Percentiles rank a stretch among this genome's conserved stretches.
Conservation (phyloP, 208 protist species). For the Trichomonas tenax region DNA sequence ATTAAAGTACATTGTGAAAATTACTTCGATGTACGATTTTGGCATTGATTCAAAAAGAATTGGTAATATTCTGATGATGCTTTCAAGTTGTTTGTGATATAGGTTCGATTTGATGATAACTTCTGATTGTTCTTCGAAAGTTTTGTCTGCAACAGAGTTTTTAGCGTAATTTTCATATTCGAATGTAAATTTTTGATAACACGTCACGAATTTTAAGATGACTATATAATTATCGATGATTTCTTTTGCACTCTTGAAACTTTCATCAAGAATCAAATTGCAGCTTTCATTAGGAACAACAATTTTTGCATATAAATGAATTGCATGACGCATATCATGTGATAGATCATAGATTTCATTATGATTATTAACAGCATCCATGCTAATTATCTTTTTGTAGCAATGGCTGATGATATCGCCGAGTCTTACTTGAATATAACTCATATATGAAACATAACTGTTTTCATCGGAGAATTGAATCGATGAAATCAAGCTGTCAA, state of each 20-base stretch:
- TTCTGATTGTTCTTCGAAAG: not conserved
- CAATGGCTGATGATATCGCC: not conserved
- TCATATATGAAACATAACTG: not conserved
- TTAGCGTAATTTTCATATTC: not conserved
- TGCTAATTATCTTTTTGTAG: not conserved
- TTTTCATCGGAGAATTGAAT: not conserved
- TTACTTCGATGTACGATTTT: not conserved
- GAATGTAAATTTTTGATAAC: not conserved
- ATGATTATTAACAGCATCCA: not conserved
- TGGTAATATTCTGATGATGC: not conserved
- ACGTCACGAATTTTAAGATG: not conserved
- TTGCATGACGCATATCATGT: not conserved
- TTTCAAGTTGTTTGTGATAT: not conserved
- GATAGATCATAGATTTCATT: not conserved
- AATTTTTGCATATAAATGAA: not conserved
- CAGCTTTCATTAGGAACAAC: not conserved
- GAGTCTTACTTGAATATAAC: not conserved
- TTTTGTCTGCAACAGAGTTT: not conserved
- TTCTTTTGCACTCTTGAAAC: not conserved
- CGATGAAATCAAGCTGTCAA: not conserved
- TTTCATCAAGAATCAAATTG: not conserved
- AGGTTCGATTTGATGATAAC: not conserved
- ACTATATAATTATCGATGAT: not conserved
- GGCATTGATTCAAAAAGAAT: not conserved
- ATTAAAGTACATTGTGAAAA: not conserved